Percentiles rank a stretch among this genome's conserved stretches.
These are phyloP conservation scores for Termitomyces sp. DNA, from an alignment of 768 basidiomycete species.

Conservation along the genomic window DNA sequence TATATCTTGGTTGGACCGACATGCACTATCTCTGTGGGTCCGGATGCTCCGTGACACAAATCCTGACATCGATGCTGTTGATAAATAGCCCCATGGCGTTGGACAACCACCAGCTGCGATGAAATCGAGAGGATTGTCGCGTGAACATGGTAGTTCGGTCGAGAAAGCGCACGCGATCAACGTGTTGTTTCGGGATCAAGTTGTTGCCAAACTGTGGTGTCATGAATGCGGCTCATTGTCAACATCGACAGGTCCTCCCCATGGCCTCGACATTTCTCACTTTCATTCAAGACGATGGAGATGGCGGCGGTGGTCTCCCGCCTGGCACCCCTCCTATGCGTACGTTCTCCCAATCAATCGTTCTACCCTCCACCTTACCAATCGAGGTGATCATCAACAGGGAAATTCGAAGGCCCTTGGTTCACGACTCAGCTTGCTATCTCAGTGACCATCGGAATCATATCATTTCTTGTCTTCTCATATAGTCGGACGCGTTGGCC, in stretches of 20 bases:
- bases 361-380: not conserved
- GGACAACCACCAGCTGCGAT: too few relatives aligned
- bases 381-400: slow-evolving; percentile 33
- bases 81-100: not conserved
- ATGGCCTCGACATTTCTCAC: slow-evolving; percentile 19
- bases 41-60: not conserved
- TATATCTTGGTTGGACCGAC: too few relatives aligned
- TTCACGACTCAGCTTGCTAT: slow-evolving; percentile 87
- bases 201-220: slow-evolving; percentile 8
- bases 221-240: not conserved
- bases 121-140: too few relatives aligned
- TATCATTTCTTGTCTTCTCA: slow-evolving; percentile 85
- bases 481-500: slow-evolving; percentile 88
- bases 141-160: not conserved
- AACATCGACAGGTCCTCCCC: not conserved
- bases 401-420: slow-evolving; percentile 91
- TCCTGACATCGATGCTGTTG: not conserved
- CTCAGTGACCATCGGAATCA: slow-evolving; percentile 72
- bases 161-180: not conserved
- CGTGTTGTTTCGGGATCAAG: not conserved
- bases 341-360: slow-evolving; percentile 8
- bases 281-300: slow-evolving; percentile 28
- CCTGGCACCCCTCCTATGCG: slow-evolving; percentile 31
- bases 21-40: not conserved
- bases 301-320: slow-evolving; percentile 35